A percentile compares a stretch with the other conserved stretches of the same genome.
Evolutionary conservation across 352 stramenopile genomes (phyloP).

Genomic region (Phytophthora quininea): DNA sequence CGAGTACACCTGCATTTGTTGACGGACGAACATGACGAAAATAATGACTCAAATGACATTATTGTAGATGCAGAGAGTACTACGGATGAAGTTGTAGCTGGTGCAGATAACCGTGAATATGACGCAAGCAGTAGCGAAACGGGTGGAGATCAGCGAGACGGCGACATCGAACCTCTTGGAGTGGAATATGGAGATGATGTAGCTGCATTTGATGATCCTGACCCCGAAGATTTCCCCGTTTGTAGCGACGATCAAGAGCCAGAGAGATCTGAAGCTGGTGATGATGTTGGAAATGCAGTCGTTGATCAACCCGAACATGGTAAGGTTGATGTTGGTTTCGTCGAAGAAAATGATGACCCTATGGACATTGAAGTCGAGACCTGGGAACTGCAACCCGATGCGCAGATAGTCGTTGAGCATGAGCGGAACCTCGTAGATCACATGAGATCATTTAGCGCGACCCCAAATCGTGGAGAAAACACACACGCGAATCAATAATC

Average conservation of each 20-base stretch:
- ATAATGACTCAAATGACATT: too few relatives aligned
- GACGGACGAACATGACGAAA: neutral
- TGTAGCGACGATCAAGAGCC: neutral
- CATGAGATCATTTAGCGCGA: conserved; percentile 1
- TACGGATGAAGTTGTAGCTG: neutral
- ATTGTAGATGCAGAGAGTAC: too few relatives aligned
- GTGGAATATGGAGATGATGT: neutral
- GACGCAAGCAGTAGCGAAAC: neutral
- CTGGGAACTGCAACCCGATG: neutral
- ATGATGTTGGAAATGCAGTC: neutral
- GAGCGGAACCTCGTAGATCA: neutral
- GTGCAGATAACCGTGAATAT: neutral
- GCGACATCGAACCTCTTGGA: neutral
- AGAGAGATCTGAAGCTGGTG: neutral
- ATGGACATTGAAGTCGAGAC: conserved; percentile 7
- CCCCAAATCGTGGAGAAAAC: neutral
- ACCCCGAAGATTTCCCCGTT: neutral
- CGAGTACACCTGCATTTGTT: neutral
- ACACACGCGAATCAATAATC: neutral
- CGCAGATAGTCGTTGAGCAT: neutral
- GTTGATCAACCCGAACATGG: neutral
- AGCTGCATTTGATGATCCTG: neutral
- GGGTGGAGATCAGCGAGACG: neutral
- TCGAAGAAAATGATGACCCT: neutral
- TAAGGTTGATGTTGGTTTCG: neutral